phyloP scores from a whole-genome alignment of 345 rosid species.

The Eucalyptus virginea region DNA sequence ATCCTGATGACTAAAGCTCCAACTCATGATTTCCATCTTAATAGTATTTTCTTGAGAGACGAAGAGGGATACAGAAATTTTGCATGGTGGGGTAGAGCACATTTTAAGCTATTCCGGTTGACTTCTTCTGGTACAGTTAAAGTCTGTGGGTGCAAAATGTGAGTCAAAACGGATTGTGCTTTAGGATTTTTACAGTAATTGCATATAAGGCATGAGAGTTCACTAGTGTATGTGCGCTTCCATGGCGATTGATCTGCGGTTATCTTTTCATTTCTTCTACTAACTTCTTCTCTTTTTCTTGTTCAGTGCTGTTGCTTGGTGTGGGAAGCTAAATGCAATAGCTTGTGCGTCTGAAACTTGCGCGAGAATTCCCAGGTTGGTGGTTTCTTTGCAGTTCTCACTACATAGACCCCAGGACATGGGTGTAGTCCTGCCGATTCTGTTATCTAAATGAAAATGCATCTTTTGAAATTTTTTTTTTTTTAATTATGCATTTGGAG shows the following conservation, averaged over 20 bases:
- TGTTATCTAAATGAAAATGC: no score
- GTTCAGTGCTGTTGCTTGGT: conserved; percentile 96
- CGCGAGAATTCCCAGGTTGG: conserved; percentile 92
- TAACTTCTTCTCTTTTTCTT: background rate
- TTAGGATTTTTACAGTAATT: background rate
- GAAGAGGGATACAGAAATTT: background rate
- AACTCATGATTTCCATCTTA: no score
- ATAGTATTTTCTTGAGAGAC: background rate
- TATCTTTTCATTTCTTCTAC: background rate
- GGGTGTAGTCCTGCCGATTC: no score
- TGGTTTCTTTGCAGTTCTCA: background rate
- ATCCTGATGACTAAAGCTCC: no score
- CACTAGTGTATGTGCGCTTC: background rate
- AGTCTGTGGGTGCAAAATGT: background rate
- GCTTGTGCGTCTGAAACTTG: conserved; percentile 99
- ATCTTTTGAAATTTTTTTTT: no score
- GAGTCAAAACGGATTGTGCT: background rate
- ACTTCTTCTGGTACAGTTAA: background rate
- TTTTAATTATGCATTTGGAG: background rate
- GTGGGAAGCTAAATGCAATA: conserved; percentile 93
- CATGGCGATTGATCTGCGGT: background rate
- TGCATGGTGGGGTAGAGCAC: background rate
- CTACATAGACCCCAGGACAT: background rate
- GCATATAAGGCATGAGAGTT: background rate
- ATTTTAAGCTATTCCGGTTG: background rate